phyloP scores from a whole-genome alignment of 139 green algal genomes.

The Pycnococcus provasolii region DNA sequence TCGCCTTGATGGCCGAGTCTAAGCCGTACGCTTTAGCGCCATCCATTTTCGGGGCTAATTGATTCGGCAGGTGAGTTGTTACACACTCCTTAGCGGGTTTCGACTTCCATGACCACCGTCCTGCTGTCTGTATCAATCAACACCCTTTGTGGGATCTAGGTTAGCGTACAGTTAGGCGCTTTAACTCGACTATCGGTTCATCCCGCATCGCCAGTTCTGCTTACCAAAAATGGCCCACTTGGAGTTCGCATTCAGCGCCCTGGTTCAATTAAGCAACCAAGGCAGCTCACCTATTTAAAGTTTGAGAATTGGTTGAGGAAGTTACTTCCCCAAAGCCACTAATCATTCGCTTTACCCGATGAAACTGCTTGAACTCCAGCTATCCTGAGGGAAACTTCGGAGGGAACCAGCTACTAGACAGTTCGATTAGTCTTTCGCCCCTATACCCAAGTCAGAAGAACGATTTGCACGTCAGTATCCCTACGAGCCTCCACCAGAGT shows the following conservation, averaged over 20 bases:
- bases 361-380: slow-evolving; percentile 72
- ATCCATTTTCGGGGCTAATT: slow-evolving; percentile 95
- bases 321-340: slow-evolving; percentile 71
- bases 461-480: slow-evolving; percentile 94
- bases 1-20: slow-evolving; percentile 75
- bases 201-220: slow-evolving; percentile 91
- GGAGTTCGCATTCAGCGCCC: slow-evolving; percentile 65
- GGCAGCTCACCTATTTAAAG: slow-evolving; percentile 83
- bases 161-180: slow-evolving; percentile 79
- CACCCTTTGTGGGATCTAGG: slow-evolving; percentile 88
- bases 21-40: slow-evolving; percentile 78
- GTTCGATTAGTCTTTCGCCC: slow-evolving; percentile 97
- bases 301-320: slow-evolving; percentile 87
- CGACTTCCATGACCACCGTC: slow-evolving; percentile 95
- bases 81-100: slow-evolving; percentile 96
- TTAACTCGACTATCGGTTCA: slow-evolving; percentile 85
- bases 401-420: slow-evolving; percentile 92
- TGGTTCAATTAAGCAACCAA: slow-evolving; percentile 72
- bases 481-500: slow-evolving; percentile 88
- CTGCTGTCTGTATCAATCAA: slow-evolving; percentile 88
- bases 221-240: slow-evolving; percentile 93
- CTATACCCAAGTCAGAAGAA: slow-evolving; percentile 92
- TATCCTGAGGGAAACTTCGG: slow-evolving; percentile 89
- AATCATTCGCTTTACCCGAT: slow-evolving; percentile 89
- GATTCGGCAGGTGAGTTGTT: slow-evolving; percentile 96